These are phyloP conservation scores for Moricandia moricandioides DNA, from an alignment of 345 rosid genomes.

Conservation along the genomic window DNA sequence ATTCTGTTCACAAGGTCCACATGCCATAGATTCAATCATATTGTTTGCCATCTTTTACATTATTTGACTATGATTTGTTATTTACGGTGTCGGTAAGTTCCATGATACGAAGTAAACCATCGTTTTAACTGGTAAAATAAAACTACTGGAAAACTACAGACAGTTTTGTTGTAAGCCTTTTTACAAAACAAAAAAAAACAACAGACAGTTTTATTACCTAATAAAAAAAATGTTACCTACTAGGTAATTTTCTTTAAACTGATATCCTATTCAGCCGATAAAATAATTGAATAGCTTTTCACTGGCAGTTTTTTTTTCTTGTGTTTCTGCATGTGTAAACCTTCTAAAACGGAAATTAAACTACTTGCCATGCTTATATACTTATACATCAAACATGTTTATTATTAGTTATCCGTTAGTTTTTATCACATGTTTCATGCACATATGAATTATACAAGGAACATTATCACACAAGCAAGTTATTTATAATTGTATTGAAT, in stretches of 20 bases:
- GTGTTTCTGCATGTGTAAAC: not conserved
- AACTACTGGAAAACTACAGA: not conserved
- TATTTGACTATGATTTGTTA: conserved; percentile 18
- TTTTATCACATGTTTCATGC: not conserved
- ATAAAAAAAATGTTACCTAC: too few relatives aligned
- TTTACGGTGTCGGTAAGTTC: not conserved
- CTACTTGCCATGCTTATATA: not conserved
- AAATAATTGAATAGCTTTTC: not conserved
- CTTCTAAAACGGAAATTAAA: not conserved
- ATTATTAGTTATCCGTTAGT: too few relatives aligned
- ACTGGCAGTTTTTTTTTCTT: not conserved
- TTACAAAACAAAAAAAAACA: too few relatives aligned
- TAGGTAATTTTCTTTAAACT: not conserved
- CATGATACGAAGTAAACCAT: not conserved
- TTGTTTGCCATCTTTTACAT: conserved; percentile 29
- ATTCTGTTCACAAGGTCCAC: conserved; percentile 23
- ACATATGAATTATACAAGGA: not conserved
- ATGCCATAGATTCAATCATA: conserved; percentile 17
- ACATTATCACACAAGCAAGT: conserved; percentile 7
- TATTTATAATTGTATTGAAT: not conserved
- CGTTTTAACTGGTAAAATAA: not conserved
- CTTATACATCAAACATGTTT: not conserved
- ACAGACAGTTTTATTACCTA: too few relatives aligned
- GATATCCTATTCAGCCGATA: not conserved
- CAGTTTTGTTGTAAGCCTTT: too few relatives aligned